phyloP scores from a whole-genome alignment of 768 basidiomycete species.

The Kwoniella europaea region DNA sequence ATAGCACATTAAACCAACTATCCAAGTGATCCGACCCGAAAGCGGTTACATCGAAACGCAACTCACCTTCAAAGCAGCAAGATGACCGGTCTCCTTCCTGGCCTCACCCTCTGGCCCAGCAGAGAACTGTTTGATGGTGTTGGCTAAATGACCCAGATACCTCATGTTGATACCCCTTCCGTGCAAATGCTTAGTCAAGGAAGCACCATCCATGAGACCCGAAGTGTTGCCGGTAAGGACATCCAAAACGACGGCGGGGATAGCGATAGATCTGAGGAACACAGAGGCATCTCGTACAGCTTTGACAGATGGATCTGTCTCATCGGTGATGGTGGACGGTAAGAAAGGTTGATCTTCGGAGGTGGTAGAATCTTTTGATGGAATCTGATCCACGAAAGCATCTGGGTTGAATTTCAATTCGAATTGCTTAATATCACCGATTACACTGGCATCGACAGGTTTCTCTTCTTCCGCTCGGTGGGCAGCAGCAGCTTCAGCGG shows the following conservation, averaged over 20 bases:
- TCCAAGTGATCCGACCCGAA: too few species aligned
- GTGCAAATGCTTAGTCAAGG: constrained; percentile 58
- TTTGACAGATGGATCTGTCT: constrained; percentile 58
- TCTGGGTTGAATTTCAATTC: constrained; percentile 61
- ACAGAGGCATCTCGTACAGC: constrained; percentile 60
- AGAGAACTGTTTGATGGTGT: constrained; percentile 52
- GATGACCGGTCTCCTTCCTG: constrained; percentile 35
- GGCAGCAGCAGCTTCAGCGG: constrained; percentile 41
- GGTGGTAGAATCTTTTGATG: constrained; percentile 29
- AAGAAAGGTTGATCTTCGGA: constrained; percentile 28
- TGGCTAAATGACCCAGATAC: constrained; percentile 60
- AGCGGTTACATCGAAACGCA: background rate
- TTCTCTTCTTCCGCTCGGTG: constrained; percentile 44
- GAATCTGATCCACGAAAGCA: constrained; percentile 59
- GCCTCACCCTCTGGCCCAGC: constrained; percentile 41
- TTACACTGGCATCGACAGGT: constrained; percentile 53
- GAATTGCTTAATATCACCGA: constrained; percentile 55
- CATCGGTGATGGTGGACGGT: constrained; percentile 52
- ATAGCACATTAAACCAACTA: too few species aligned
- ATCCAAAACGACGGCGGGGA: constrained; percentile 57
- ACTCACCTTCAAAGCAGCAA: constrained; percentile 51
- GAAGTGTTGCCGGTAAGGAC: constrained; percentile 53
- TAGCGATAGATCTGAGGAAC: constrained; percentile 58
- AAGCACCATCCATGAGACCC: constrained; percentile 58
- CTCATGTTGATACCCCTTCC: constrained; percentile 62